A percentile compares a stretch with the other conserved stretches of the same genome.
Conservation (phyloP, 108 stramenopile genomes). For the Fistulifera solaris region DNA sequence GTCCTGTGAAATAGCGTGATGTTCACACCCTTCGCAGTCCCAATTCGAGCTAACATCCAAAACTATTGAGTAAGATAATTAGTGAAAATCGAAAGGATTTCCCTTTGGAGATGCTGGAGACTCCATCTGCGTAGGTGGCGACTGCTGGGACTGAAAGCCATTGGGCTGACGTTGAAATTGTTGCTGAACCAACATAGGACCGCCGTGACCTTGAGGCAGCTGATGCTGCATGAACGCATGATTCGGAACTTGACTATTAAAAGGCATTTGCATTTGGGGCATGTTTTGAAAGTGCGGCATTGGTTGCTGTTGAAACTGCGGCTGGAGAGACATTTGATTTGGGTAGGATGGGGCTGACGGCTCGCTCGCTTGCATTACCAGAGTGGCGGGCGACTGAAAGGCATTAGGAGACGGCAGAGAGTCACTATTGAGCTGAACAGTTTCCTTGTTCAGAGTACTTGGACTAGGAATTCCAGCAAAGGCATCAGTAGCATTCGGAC, state of each 20-base stretch:
- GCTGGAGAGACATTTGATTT: background rate
- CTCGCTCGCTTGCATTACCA: background rate
- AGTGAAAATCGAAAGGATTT: slow-evolving; percentile 1
- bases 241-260: too few relatives aligned
- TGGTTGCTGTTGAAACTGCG: background rate
- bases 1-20: too few relatives aligned
- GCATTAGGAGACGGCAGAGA: too few relatives aligned
- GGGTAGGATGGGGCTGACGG: background rate
- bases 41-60: too few relatives aligned
- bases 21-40: too few relatives aligned
- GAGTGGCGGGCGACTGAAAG: too few relatives aligned
- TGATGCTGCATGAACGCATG: background rate
- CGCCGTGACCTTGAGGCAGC: background rate
- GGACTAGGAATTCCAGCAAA: slow-evolving; percentile 2
- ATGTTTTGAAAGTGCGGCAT: background rate
- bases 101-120: background rate
- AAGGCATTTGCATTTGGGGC: background rate
- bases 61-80: too few relatives aligned
- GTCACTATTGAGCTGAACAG: too few relatives aligned
- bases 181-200: background rate
- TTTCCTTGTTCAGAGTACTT: background rate
- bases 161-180: background rate
- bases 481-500: background rate
- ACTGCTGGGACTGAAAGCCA: too few relatives aligned
- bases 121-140: background rate